Percentiles rank a stretch among this genome's conserved stretches.
phyloP scores from a whole-genome alignment of 2,329 filamentous ascomycete genomes.

The Dryadomyces quercivorus region DNA sequence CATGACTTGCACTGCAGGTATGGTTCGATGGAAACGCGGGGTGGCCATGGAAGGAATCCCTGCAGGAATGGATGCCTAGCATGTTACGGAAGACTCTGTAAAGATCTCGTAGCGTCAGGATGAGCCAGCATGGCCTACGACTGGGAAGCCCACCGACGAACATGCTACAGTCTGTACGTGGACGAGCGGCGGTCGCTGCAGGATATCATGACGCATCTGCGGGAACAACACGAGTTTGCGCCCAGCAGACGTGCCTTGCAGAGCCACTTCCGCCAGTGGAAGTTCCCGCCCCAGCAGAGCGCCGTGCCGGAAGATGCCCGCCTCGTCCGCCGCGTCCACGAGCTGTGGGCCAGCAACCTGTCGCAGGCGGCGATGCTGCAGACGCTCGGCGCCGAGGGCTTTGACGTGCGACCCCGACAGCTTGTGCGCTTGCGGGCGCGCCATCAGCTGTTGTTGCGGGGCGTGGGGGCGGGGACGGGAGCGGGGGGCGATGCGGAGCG shows the following conservation, averaged over 20 bases:
- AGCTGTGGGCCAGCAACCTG: conserved; percentile 67
- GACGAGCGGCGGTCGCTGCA: conserved; percentile 60
- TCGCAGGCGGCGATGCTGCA: conserved; percentile 62
- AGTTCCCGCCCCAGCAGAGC: conserved; percentile 63
- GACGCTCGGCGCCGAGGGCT: conserved; percentile 34
- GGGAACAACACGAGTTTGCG: conserved; percentile 49
- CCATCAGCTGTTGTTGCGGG: conserved; percentile 55
- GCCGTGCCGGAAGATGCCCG: conserved; percentile 57
- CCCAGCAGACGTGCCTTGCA: conserved; percentile 70
- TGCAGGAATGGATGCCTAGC: no score
- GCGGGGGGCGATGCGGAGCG: neutral
- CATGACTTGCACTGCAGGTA: no score
- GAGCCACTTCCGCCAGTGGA: conserved; percentile 66
- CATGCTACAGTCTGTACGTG: conserved; percentile 54
- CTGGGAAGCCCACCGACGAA: conserved; percentile 31
- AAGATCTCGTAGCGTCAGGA: no score
- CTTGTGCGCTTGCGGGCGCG: conserved; percentile 56
- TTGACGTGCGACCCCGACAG: conserved; percentile 54
- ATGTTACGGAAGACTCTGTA: no score
- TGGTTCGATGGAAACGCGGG: no score
- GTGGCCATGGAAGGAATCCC: no score
- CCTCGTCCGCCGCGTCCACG: conserved; percentile 56
- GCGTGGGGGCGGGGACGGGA: neutral
- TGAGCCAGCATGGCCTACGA: conserved; percentile 31
- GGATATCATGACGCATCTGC: conserved; percentile 64